A percentile compares a stretch with the other conserved stretches of the same genome.
Conservation (phyloP, 2,329 filamentous ascomycete genomes). For the Plectosphaerella plurivora region DNA sequence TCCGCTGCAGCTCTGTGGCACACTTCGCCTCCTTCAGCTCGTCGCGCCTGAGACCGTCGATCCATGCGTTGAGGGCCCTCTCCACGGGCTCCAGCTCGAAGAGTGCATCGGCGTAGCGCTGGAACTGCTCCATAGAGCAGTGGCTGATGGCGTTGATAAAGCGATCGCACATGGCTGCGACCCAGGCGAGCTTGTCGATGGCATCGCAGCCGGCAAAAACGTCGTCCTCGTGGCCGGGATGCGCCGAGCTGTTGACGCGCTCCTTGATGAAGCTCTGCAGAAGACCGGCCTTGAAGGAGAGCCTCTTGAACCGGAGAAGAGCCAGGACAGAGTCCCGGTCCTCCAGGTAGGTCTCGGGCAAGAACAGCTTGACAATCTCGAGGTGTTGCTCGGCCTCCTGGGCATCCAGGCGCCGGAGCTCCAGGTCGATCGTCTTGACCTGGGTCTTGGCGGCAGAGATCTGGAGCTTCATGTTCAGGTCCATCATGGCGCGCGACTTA, state of each 20-base stretch:
- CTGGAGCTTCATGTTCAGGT: constrained; percentile 92
- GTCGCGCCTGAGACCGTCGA: constrained; percentile 77
- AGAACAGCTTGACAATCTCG: constrained; percentile 80
- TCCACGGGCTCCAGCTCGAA: constrained; percentile 92
- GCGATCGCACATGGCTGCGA: constrained; percentile 76
- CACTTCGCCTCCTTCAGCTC: constrained; percentile 83
- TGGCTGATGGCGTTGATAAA: constrained; percentile 77
- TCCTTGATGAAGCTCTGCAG: constrained; percentile 77
- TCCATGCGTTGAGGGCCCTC: constrained; percentile 80
- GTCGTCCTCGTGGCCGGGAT: constrained; percentile 71
- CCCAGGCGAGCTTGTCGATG: constrained; percentile 80
- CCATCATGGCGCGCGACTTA: constrained; percentile 90
- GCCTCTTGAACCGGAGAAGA: constrained; percentile 79
- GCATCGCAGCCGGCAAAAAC: constrained; percentile 76
- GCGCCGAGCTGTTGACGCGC: constrained; percentile 62
- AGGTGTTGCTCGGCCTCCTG: constrained; percentile 87
- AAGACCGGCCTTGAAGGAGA: constrained; percentile 82
- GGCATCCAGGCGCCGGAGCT: constrained; percentile 80
- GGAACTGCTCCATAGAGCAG: constrained; percentile 75
- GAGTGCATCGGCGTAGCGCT: constrained; percentile 70
- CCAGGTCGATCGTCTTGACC: constrained; percentile 89
- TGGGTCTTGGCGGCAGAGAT: constrained; percentile 87
- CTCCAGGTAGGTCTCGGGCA: constrained; percentile 76
- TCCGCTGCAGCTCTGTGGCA: constrained; percentile 74
- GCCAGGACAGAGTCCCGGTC: constrained; percentile 86